Evolutionary conservation across 1,284 basidiomycete genomes (phyloP).

Genomic region (Ceratobasidium sp.): DNA sequence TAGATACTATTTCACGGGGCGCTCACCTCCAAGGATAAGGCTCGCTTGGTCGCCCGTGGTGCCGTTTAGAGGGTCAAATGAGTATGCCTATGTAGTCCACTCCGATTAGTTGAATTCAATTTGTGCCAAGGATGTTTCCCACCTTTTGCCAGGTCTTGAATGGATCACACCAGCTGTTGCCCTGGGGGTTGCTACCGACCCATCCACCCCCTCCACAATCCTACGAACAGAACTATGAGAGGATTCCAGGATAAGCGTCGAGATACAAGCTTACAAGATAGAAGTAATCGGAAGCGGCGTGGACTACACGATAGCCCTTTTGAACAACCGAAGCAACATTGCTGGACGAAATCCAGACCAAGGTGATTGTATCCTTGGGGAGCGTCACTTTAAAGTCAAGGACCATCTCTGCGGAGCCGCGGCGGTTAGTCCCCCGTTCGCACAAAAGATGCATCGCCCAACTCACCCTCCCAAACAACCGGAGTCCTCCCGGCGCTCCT

Average conservation of each 20-base stretch:
- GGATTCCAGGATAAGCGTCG: not conserved
- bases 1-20: too few species aligned
- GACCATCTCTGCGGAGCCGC: conserved; percentile 70
- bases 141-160: conserved; percentile 84
- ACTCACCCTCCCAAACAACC: conserved; percentile 77
- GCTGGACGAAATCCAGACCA: conserved; percentile 80
- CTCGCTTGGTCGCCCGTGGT: conserved; percentile 65
- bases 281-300: conserved; percentile 80
- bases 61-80: conserved; percentile 78
- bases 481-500: conserved; percentile 67
- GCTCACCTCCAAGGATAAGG: conserved; percentile 76
- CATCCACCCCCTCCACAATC: conserved; percentile 87
- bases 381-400: conserved; percentile 75
- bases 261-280: conserved; percentile 70
- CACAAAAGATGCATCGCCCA: conserved; percentile 55
- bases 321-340: conserved; percentile 72
- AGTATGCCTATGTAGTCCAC: conserved; percentile 66
- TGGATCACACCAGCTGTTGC: conserved; percentile 76
- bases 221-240: conserved; percentile 56
- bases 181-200: conserved; percentile 72
- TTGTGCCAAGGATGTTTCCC: conserved; percentile 45
- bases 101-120: conserved; percentile 11
- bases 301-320: conserved; percentile 74
- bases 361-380: conserved; percentile 75
- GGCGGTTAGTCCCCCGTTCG: conserved; percentile 20